Percentiles rank a stretch among this genome's conserved stretches.
These are phyloP conservation scores for Cynara cardunculus DNA, from an alignment of 129 eudicot species.

Conservation along the genomic window DNA sequence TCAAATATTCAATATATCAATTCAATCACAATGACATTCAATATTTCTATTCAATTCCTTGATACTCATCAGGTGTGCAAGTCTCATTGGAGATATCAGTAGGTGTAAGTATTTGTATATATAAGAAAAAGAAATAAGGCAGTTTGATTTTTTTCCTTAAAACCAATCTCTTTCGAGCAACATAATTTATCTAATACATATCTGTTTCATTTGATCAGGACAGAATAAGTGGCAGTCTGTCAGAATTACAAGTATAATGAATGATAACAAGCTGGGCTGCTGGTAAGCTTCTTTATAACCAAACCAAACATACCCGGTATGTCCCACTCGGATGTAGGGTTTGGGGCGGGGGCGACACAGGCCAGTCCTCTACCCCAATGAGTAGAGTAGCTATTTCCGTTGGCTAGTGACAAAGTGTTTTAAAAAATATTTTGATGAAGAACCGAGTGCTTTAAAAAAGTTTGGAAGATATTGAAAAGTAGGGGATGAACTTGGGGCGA, in stretches of 20 bases:
- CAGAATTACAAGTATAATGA: neutral
- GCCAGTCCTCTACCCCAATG: neutral
- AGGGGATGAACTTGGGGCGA: neutral
- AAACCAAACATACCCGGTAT: neutral
- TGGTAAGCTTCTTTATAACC: neutral
- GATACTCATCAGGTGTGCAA: no score
- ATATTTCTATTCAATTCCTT: neutral
- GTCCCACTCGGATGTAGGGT: neutral
- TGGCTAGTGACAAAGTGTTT: neutral
- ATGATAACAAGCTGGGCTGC: neutral
- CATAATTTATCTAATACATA: neutral
- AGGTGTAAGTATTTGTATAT: neutral
- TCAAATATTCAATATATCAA: neutral
- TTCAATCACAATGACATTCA: neutral
- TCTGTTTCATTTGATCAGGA: neutral
- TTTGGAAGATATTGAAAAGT: neutral
- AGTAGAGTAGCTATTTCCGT: neutral
- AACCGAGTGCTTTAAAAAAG: neutral
- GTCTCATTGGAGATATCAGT: neutral
- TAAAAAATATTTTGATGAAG: no score
- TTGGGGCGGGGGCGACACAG: neutral
- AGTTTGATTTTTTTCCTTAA: neutral
- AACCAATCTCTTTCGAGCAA: constrained; percentile 5
- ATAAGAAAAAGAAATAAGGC: neutral
- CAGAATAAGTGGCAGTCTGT: neutral